A percentile compares a stretch with the other conserved stretches of the same genome.
These are phyloP conservation scores for Kandelia obovata DNA, from an alignment of 345 rosid species.

Conservation along the genomic window DNA sequence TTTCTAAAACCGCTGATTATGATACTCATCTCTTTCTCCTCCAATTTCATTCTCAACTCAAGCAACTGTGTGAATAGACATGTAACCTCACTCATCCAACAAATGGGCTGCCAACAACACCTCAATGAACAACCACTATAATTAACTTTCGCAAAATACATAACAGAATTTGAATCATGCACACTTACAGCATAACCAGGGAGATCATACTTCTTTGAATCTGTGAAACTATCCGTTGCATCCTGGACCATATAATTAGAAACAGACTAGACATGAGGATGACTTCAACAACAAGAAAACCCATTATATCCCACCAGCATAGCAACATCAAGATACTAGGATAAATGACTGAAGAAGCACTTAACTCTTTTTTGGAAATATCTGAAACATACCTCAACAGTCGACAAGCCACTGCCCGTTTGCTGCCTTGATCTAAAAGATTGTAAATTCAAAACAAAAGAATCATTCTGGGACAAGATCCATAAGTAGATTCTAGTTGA, in stretches of 20 bases:
- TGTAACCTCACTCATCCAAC: background rate
- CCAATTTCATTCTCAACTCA: no score
- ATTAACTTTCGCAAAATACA: background rate
- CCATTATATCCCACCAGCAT: background rate
- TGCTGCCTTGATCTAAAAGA: slow-evolving; percentile 36
- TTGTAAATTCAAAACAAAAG: slow-evolving; percentile 16
- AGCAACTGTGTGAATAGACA: background rate
- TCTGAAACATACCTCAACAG: slow-evolving; percentile 38
- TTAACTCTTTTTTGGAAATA: background rate
- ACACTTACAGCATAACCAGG: slow-evolving; percentile 79
- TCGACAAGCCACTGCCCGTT: slow-evolving; percentile 26
- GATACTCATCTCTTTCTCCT: no score
- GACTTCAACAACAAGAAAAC: background rate
- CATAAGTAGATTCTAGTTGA: background rate
- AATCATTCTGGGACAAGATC: slow-evolving; percentile 1
- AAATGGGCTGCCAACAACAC: background rate
- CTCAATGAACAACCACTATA: background rate
- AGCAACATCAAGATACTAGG: background rate
- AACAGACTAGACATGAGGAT: background rate
- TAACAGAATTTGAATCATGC: background rate
- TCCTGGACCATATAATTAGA: slow-evolving; percentile 39
- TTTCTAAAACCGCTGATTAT: no score
- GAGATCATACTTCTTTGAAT: slow-evolving; percentile 60
- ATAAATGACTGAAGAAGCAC: background rate
- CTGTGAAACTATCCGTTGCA: slow-evolving; percentile 27